phyloP scores from a whole-genome alignment of 176 grass and related monocot genomes.

The Carex kokanica region DNA sequence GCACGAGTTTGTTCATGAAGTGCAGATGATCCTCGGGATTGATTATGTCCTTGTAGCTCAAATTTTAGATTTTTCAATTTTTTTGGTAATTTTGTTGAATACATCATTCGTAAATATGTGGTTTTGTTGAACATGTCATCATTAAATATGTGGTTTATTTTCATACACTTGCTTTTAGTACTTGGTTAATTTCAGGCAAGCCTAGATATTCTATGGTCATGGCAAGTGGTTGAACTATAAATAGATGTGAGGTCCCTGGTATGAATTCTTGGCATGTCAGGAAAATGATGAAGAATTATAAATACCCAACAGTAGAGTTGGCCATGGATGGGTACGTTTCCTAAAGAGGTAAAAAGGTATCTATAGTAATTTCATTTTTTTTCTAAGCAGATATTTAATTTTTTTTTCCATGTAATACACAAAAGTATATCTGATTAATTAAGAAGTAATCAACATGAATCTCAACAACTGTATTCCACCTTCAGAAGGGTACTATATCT shows the following conservation, averaged over 20 bases:
- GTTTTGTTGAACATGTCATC: background rate
- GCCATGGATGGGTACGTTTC: background rate
- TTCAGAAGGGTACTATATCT: background rate
- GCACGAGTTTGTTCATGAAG: slow-evolving; percentile 2
- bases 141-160: background rate
- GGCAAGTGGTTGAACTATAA: background rate
- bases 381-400: background rate
- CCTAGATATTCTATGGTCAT: background rate
- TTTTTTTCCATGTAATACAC: background rate
- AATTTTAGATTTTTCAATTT: background rate
- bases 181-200: background rate
- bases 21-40: slow-evolving; percentile 4
- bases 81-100: slow-evolving; percentile 2
- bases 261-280: background rate
- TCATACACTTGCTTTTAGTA: background rate
- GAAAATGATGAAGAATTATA: background rate
- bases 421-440: background rate
- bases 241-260: background rate
- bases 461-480: background rate
- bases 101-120: background rate
- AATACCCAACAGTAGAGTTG: background rate
- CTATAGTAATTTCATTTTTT: background rate
- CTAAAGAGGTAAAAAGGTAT: background rate
- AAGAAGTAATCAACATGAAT: background rate
- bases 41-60: background rate